Percentiles rank a stretch among this genome's conserved stretches.
Conservation (phyloP, 148 eudicot genomes). For the Suaeda aralocaspica region DNA sequence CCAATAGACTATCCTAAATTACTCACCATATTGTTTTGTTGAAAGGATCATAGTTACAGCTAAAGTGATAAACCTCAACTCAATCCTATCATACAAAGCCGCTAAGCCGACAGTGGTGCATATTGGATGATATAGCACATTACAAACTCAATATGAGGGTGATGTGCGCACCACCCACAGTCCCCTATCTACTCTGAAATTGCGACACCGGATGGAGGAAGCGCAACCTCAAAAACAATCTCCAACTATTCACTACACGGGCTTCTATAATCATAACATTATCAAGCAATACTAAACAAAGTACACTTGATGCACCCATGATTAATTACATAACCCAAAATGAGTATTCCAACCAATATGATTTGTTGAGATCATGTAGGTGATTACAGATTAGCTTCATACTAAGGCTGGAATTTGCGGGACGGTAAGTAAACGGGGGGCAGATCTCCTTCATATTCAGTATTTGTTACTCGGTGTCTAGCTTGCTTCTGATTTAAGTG, state of each 20-base stretch:
- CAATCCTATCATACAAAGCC: not conserved
- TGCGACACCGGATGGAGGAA: not conserved
- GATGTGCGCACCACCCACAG: too few relatives aligned
- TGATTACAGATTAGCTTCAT: not conserved
- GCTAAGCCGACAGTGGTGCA: not conserved
- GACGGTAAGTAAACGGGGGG: too few relatives aligned
- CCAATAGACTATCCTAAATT: not conserved
- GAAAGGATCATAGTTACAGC: not conserved
- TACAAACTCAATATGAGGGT: too few relatives aligned
- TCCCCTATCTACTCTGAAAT: too few relatives aligned
- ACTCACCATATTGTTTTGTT: conserved; percentile 1
- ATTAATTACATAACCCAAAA: not conserved
- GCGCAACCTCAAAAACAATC: not conserved
- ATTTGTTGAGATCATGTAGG: not conserved
- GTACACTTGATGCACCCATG: not conserved
- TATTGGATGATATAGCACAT: not conserved
- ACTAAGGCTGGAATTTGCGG: not conserved
- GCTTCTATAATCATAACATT: not conserved
- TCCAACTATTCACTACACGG: not conserved
- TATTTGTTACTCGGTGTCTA: conserved; percentile 6
- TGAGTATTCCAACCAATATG: not conserved
- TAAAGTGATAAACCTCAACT: not conserved
- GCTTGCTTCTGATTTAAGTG: conserved; percentile 6
- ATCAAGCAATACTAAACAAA: not conserved
- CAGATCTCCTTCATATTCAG: not conserved